phyloP scores from a whole-genome alignment of 2,329 filamentous ascomycete genomes.

The Cercospora beticola region DNA sequence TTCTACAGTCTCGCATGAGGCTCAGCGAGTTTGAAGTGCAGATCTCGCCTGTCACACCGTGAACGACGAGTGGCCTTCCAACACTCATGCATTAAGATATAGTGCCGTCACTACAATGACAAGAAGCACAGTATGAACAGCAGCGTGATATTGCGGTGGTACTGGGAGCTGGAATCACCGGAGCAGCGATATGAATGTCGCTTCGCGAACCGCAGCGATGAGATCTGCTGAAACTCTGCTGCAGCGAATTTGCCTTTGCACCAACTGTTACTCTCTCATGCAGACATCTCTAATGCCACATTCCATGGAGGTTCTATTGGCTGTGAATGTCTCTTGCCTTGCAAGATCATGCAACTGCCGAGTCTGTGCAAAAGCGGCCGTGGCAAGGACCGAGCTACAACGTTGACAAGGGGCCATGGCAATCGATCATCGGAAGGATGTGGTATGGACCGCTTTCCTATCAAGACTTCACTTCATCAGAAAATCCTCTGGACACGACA shows the following conservation, averaged over 20 bases:
- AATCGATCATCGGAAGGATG: not conserved
- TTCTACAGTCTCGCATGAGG: not conserved
- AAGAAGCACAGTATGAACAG: not conserved
- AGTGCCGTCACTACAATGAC: not conserved
- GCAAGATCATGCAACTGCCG: not conserved
- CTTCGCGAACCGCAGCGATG: not conserved
- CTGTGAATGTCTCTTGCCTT: not conserved
- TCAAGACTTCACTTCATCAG: not conserved
- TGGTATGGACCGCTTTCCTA: not conserved
- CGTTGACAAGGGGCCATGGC: not conserved
- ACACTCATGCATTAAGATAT: not conserved
- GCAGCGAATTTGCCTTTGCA: not conserved
- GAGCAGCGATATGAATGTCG: not conserved
- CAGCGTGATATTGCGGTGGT: not conserved
- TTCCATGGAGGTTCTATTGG: not conserved
- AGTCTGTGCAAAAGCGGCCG: not conserved
- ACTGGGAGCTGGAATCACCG: not conserved
- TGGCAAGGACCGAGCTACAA: not conserved
- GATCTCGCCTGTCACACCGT: not conserved
- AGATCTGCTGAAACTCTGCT: not conserved
- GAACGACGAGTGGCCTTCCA: not conserved
- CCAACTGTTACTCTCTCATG: not conserved
- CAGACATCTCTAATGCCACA: not conserved
- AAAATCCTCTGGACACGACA: not conserved
- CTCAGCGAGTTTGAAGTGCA: not conserved